A percentile compares a stretch with the other conserved stretches of the same genome.
Evolutionary conservation across 345 rosid species (phyloP).

Genomic region (Brassica nigra): DNA sequence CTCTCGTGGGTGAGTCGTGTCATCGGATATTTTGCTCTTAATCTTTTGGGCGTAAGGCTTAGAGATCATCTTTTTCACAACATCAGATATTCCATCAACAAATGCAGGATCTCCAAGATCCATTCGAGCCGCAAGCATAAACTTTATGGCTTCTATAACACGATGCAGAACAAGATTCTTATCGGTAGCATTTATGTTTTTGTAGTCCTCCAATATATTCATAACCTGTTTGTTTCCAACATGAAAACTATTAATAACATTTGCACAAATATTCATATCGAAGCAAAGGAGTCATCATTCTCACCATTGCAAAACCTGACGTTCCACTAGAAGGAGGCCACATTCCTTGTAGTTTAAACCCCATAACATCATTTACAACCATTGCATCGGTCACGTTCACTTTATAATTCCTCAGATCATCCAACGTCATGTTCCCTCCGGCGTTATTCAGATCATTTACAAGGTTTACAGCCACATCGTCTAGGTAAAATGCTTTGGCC

Average conservation of each 20-base stretch:
- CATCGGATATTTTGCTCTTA: constrained; percentile 53
- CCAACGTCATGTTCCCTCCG: constrained; percentile 78
- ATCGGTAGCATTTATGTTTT: constrained; percentile 47
- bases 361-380: constrained; percentile 51
- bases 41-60: constrained; percentile 52
- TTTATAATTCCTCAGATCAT: constrained; percentile 64
- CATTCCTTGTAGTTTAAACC: constrained; percentile 70
- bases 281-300: constrained; percentile 18
- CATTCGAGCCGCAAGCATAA: constrained; percentile 80
- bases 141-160: constrained; percentile 75
- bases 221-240: constrained; percentile 50
- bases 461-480: constrained; percentile 58
- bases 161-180: constrained; percentile 59
- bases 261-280: background rate
- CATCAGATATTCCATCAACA: constrained; percentile 37
- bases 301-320: constrained; percentile 62
- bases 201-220: constrained; percentile 61
- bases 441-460: constrained; percentile 59
- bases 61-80: constrained; percentile 60
- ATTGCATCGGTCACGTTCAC: constrained; percentile 60
- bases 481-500: constrained; percentile 60
- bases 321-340: constrained; percentile 87
- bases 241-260: constrained; percentile 21
- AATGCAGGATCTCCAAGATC: constrained; percentile 75
- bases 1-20: constrained; percentile 66